Evolutionary conservation across 345 rosid species (phyloP).

Genomic region (Eucalyptus pauciflora): DNA sequence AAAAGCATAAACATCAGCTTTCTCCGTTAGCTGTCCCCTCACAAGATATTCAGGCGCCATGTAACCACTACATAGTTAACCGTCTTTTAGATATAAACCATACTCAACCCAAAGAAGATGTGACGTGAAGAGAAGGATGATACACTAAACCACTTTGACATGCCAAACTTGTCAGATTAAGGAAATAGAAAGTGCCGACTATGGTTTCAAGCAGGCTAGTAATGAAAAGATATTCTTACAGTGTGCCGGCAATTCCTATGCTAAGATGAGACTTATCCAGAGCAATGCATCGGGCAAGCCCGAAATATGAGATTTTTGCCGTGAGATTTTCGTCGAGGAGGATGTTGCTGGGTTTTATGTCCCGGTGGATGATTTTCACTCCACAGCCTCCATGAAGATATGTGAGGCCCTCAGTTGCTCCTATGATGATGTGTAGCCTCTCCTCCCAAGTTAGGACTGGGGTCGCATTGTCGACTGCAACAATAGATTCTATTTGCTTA

Average conservation of each 20-base stretch:
- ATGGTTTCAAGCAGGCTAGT: not conserved
- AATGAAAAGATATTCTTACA: slow-evolving; percentile 22
- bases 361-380: slow-evolving; percentile 64
- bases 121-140: not conserved
- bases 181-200: not conserved
- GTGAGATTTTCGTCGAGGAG: slow-evolving; percentile 49
- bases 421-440: slow-evolving; percentile 39
- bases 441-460: slow-evolving; percentile 52
- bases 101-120: not conserved
- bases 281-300: slow-evolving; percentile 48
- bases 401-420: slow-evolving; percentile 70
- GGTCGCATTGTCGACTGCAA: slow-evolving; percentile 31
- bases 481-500: not conserved
- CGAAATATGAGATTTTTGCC: slow-evolving; percentile 80
- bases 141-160: not conserved
- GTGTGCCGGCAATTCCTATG: slow-evolving; percentile 66
- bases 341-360: slow-evolving; percentile 73
- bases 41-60: slow-evolving; percentile 83
- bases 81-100: not conserved
- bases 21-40: slow-evolving; percentile 59
- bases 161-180: not conserved
- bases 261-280: slow-evolving; percentile 33
- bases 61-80: slow-evolving; percentile 37
- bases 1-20: slow-evolving; percentile 72
- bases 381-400: slow-evolving; percentile 53